Evolutionary conservation across 768 basidiomycete genomes (phyloP).

Genomic region (Pleurotus giganteus): DNA sequence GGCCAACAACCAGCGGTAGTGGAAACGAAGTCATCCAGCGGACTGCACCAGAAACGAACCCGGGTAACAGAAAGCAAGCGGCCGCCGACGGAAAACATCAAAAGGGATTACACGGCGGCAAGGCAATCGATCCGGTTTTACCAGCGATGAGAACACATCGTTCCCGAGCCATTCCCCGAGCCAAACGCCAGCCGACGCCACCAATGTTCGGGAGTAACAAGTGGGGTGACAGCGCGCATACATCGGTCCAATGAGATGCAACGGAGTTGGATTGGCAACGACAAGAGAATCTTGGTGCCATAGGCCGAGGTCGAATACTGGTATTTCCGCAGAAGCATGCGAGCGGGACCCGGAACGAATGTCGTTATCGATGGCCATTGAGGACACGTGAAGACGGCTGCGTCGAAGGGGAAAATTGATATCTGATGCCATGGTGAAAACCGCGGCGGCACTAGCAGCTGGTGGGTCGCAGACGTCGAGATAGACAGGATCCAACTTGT

Average conservation of each 20-base stretch:
- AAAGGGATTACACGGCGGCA: not conserved
- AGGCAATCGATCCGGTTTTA: not conserved
- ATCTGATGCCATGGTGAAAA: not conserved
- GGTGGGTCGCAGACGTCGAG: not conserved
- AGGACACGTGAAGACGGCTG: too few relatives aligned
- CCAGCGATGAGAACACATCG: not conserved
- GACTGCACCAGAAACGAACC: too few relatives aligned
- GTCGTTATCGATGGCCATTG: too few relatives aligned
- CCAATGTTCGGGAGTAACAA: not conserved
- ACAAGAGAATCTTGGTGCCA: too few relatives aligned
- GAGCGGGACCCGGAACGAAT: too few relatives aligned
- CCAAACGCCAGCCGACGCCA: too few relatives aligned
- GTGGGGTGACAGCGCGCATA: not conserved
- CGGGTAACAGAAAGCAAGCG: too few relatives aligned
- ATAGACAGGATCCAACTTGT: not conserved
- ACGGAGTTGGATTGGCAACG: too few relatives aligned
- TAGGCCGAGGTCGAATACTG: too few relatives aligned
- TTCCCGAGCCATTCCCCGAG: conserved; percentile 7
- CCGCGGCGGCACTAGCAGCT: not conserved
- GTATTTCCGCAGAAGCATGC: too few relatives aligned
- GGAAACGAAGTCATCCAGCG: too few relatives aligned
- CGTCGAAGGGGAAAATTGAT: not conserved
- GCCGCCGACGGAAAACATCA: not conserved
- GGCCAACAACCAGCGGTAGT: too few relatives aligned
- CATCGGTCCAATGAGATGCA: not conserved